Evolutionary conservation across 192 early-diverging fungal genomes (phyloP).

Genomic region (Jimgerdemannia lactiflua): DNA sequence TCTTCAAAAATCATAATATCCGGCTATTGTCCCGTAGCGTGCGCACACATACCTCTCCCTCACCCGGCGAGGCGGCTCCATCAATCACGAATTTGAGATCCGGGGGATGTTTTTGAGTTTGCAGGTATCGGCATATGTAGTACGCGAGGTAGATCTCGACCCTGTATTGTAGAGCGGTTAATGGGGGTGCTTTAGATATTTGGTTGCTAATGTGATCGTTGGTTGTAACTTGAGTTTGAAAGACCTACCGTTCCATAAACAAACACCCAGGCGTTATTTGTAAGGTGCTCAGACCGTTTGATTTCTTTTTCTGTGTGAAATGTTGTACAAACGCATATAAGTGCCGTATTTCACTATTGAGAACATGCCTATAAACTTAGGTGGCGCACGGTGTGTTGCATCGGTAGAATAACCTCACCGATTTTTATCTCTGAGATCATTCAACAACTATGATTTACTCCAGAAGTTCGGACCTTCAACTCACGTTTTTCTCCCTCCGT

Average conservation of each 20-base stretch:
- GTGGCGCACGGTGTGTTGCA: too few species aligned
- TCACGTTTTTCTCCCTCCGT: constrained; percentile 9
- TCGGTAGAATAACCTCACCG: too few species aligned
- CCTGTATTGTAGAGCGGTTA: background rate
- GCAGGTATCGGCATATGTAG: constrained; percentile 29
- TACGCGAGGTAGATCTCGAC: constrained; percentile 32
- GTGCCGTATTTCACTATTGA: too few species aligned
- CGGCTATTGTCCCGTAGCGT: too few species aligned
- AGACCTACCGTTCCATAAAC: constrained; percentile 23
- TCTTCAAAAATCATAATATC: too few species aligned
- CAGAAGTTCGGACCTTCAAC: background rate
- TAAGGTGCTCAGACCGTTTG: constrained; percentile 21
- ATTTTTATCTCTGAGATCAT: too few species aligned
- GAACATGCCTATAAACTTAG: too few species aligned
- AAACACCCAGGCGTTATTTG: constrained; percentile 34
- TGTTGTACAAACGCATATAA: too few species aligned
- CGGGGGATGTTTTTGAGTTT: constrained; percentile 23
- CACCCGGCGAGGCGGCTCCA: constrained; percentile 32
- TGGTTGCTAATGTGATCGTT: too few species aligned
- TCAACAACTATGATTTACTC: too few species aligned
- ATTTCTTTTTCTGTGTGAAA: constrained; percentile 14
- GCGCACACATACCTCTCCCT: constrained; percentile 26
- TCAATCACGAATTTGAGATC: constrained; percentile 38
- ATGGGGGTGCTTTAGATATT: too few species aligned
- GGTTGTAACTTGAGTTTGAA: too few species aligned